A percentile compares a stretch with the other conserved stretches of the same genome.
These are phyloP conservation scores for Phytophthora litchii DNA, from an alignment of 352 stramenopile genomes.

Conservation along the genomic window DNA sequence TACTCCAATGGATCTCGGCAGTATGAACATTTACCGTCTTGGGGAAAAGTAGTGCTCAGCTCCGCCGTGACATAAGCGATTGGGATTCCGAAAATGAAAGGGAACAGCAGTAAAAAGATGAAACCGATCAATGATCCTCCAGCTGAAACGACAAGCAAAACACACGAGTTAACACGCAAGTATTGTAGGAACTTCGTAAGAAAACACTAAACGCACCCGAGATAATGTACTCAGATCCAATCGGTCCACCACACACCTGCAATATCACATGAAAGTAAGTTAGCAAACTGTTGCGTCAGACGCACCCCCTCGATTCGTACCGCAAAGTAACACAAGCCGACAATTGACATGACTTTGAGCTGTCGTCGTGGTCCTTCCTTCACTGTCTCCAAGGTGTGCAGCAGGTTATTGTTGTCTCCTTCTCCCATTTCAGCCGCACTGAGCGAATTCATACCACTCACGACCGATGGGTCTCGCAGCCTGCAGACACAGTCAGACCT, in stretches of 20 bases:
- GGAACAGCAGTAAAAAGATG: slow-evolving; percentile 86
- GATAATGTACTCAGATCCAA: slow-evolving; percentile 53
- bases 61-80: slow-evolving; percentile 94
- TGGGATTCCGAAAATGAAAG: slow-evolving; percentile 90
- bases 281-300: neutral
- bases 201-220: slow-evolving; percentile 27
- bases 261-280: neutral
- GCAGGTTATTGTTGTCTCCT: slow-evolving; percentile 16
- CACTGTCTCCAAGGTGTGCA: slow-evolving; percentile 37
- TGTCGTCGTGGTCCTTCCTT: slow-evolving; percentile 54
- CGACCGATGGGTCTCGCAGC: slow-evolving; percentile 24
- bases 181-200: no score
- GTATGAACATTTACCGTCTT: slow-evolving; percentile 46
- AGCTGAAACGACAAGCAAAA: slow-evolving; percentile 21
- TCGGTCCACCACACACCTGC: slow-evolving; percentile 40
- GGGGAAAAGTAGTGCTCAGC: slow-evolving; percentile 89
- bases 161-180: neutral
- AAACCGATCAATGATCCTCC: slow-evolving; percentile 77
- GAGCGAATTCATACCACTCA: slow-evolving; percentile 22
- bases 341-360: slow-evolving; percentile 61
- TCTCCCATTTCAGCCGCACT: slow-evolving; percentile 43
- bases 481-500: slow-evolving; percentile 6
- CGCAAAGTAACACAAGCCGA: slow-evolving; percentile 65
- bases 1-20: neutral
- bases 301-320: slow-evolving; percentile 9